phyloP scores from a whole-genome alignment of 129 eudicot genomes.

The Tagetes erecta region DNA sequence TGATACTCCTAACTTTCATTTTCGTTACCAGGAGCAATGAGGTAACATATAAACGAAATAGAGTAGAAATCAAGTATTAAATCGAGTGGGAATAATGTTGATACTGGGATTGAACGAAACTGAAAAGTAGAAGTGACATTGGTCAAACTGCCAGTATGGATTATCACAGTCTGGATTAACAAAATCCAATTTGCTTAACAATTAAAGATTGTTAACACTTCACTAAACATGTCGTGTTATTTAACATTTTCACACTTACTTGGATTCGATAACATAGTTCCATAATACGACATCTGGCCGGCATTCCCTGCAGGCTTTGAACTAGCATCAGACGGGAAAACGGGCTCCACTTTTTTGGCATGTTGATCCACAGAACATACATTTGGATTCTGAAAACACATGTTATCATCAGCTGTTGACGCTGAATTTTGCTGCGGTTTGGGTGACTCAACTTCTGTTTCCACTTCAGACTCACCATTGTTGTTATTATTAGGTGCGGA shows the following conservation, averaged over 20 bases:
- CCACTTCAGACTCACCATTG: slow-evolving; percentile 89
- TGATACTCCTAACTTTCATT: no score
- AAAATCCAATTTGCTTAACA: no score
- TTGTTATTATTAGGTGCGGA: slow-evolving; percentile 66
- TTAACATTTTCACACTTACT: slow-evolving; percentile 38
- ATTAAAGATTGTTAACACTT: background rate
- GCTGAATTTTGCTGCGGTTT: slow-evolving; percentile 48
- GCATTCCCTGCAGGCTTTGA: slow-evolving; percentile 52
- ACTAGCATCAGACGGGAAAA: slow-evolving; percentile 57
- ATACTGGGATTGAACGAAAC: no score
- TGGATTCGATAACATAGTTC: slow-evolving; percentile 69
- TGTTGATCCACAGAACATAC: slow-evolving; percentile 52
- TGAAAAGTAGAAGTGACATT: no score
- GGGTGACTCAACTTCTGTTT: slow-evolving; percentile 86
- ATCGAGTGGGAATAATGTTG: no score
- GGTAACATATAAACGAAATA: no score
- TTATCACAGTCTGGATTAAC: no score
- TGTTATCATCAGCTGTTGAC: slow-evolving; percentile 60
- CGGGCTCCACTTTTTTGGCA: slow-evolving; percentile 62
- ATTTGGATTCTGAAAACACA: slow-evolving; percentile 65
- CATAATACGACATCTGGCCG: slow-evolving; percentile 77
- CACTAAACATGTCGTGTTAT: background rate
- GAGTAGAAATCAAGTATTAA: no score
- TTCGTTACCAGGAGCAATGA: no score
- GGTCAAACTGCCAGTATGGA: no score